Evolutionary conservation across 805 yeast species (phyloP).

Genomic region (Spencermartinsiella europaea): DNA sequence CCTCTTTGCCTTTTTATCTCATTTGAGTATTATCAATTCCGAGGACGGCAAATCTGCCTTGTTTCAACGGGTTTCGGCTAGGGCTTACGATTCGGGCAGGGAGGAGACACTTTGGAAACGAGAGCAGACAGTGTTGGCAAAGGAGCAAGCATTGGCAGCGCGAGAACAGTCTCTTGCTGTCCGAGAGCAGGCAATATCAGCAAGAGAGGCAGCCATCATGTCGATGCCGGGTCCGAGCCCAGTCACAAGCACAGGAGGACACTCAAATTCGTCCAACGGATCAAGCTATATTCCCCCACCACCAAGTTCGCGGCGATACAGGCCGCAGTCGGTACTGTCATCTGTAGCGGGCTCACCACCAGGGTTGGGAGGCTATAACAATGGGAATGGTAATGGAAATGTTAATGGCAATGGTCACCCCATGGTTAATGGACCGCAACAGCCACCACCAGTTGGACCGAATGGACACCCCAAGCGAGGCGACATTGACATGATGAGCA

Average conservation of each 20-base stretch:
- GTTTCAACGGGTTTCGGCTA: not conserved
- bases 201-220: constrained; percentile 7
- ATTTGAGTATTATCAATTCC: constrained; percentile 26
- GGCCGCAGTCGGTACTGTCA: not conserved
- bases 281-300: not conserved
- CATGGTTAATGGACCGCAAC: not conserved
- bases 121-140: constrained; percentile 21
- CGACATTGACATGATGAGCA: constrained; percentile 26
- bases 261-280: not conserved
- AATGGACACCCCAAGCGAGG: constrained; percentile 4
- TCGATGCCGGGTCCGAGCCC: not conserved
- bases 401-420: not conserved
- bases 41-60: constrained; percentile 4
- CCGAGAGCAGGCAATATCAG: constrained; percentile 20
- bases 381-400: not conserved
- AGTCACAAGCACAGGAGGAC: too few relatives aligned
- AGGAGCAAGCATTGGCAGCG: constrained; percentile 8
- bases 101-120: constrained; percentile 18
- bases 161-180: constrained; percentile 19
- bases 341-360: not conserved
- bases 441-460: not conserved
- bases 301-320: not conserved
- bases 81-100: constrained; percentile 5
- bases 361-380: not conserved
- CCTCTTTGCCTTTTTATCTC: constrained; percentile 53